A percentile compares a stretch with the other conserved stretches of the same genome.
phyloP scores from a whole-genome alignment of 2,329 filamentous ascomycete genomes.

The Phoma herbarum region DNA sequence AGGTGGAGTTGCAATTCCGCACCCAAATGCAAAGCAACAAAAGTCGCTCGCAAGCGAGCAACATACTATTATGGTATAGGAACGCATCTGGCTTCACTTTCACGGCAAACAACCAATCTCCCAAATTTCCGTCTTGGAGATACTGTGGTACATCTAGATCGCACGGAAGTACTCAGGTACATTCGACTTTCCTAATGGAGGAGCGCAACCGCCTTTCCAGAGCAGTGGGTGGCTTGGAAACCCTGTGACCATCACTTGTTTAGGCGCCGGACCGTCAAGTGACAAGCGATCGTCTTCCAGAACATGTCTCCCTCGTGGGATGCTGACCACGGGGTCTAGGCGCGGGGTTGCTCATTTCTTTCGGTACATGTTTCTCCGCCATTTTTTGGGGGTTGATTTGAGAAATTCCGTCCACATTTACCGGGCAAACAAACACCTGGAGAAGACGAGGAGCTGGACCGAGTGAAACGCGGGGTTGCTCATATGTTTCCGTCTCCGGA shows the following conservation, averaged over 20 bases:
- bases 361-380: constrained; percentile 22
- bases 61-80: background rate
- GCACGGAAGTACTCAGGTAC: background rate
- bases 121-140: constrained; percentile 1
- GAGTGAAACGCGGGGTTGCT: constrained; percentile 4
- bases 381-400: constrained; percentile 9
- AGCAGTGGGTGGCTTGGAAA: constrained; percentile 15
- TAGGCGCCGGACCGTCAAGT: constrained; percentile 11
- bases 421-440: background rate
- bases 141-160: constrained; percentile 19
- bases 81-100: background rate
- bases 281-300: constrained; percentile 20
- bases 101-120: background rate
- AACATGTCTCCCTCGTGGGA: constrained; percentile 19
- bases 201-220: constrained; percentile 12
- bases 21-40: constrained; percentile 2
- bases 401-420: constrained; percentile 13
- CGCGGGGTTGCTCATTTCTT: constrained; percentile 15
- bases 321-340: constrained; percentile 18
- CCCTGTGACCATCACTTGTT: constrained; percentile 20
- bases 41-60: background rate
- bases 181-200: constrained; percentile 15
- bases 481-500: constrained; percentile 1
- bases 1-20: constrained; percentile 17
- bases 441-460: background rate